Conservation (phyloP, 768 basidiomycete species). For the Panellus pusillus region DNA sequence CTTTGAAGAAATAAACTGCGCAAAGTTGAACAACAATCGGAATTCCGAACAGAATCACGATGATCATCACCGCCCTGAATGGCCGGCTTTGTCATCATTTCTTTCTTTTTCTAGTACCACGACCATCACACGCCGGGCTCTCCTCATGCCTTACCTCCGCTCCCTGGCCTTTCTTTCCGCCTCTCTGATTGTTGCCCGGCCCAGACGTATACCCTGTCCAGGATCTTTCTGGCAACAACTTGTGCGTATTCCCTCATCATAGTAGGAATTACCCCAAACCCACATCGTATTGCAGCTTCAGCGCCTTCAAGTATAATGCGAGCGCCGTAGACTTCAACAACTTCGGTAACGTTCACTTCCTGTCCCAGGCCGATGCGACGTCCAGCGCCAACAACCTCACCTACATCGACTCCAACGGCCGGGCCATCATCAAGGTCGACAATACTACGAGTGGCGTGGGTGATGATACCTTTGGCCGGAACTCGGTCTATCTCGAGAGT, state of each 20-base stretch:
- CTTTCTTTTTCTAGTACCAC: too few species aligned
- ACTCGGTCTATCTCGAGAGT: conserved; percentile 17
- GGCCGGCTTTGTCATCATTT: too few species aligned
- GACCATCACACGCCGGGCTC: too few species aligned
- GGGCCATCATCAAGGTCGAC: conserved; percentile 17
- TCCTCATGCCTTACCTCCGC: too few species aligned
- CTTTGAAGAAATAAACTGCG: too few species aligned
- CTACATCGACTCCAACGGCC: conserved; percentile 5
- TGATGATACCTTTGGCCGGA: conserved; percentile 16
- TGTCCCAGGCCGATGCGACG: not conserved
- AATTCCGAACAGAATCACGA: too few species aligned
- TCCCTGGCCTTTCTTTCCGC: conserved; percentile 1
- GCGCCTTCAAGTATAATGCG: conserved; percentile 15
- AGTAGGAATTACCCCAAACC: not conserved
- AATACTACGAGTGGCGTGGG: conserved; percentile 17
- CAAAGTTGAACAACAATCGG: too few species aligned
- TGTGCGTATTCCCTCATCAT: conserved; percentile 1
- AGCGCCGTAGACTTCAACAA: conserved; percentile 12
- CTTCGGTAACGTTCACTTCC: conserved; percentile 3
- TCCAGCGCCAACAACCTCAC: conserved; percentile 8
- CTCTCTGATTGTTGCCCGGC: not conserved
- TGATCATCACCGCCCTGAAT: too few species aligned
- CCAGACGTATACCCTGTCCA: conserved; percentile 12
- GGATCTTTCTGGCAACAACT: conserved; percentile 10
- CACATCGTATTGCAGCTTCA: not conserved